A percentile compares a stretch with the other conserved stretches of the same genome.
phyloP scores from a whole-genome alignment of 2,329 filamentous ascomycete species.

The Exophiala xenobiotica region DNA sequence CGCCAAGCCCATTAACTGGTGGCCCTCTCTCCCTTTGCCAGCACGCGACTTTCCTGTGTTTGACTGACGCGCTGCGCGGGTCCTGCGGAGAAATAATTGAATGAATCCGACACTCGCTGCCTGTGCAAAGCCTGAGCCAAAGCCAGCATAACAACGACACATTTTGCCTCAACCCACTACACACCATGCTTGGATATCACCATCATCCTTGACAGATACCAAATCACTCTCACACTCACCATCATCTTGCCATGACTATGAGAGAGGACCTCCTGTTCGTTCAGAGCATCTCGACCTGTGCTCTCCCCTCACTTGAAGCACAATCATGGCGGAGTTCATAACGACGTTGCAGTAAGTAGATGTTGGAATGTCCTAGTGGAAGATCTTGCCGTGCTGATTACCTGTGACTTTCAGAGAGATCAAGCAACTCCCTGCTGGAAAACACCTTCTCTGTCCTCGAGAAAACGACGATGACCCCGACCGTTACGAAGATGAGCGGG shows the following conservation, averaged over 20 bases:
- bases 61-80: constrained; percentile 1
- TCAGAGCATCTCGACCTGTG: not conserved
- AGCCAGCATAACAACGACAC: not conserved
- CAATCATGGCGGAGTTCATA: constrained; percentile 41
- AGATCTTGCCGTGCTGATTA: not conserved
- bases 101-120: not conserved
- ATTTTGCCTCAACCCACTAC: not conserved
- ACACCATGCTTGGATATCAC: not conserved
- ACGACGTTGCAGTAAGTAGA: constrained; percentile 43
- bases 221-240: not conserved
- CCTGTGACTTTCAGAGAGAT: constrained; percentile 34
- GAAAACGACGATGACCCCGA: constrained; percentile 61
- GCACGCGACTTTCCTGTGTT: constrained; percentile 11
- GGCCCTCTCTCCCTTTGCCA: no score
- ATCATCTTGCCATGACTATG: constrained; percentile 13
- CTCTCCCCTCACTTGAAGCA: no score
- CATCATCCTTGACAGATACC: not conserved
- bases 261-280: constrained; percentile 11
- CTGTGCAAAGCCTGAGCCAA: no score
- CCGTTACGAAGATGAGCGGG: constrained; percentile 59
- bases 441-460: constrained; percentile 69
- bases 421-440: constrained; percentile 45
- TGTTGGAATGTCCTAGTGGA: no score
- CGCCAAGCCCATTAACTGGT: not conserved
- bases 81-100: not conserved